These are phyloP conservation scores for Phytophthora macrochlamydospora DNA, from an alignment of 352 stramenopile genomes.

Conservation along the genomic window DNA sequence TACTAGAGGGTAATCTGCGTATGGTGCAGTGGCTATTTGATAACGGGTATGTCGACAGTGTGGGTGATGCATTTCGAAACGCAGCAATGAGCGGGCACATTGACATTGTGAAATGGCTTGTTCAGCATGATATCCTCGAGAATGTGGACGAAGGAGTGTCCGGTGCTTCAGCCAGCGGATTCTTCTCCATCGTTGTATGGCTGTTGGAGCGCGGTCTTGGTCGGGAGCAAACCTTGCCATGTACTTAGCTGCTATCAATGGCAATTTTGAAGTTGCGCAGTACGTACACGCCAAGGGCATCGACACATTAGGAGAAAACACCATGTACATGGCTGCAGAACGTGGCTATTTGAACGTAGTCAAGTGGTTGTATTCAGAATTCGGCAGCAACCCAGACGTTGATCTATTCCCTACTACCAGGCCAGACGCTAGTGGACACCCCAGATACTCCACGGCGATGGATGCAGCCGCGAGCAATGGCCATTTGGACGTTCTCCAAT, in stretches of 20 bases:
- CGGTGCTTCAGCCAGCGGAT: constrained; percentile 15
- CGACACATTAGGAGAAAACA: constrained; percentile 16
- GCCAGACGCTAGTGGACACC: constrained; percentile 11
- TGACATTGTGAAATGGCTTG: constrained; percentile 38
- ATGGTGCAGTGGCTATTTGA: constrained; percentile 31
- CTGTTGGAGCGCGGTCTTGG: constrained; percentile 24
- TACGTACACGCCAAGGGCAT: constrained; percentile 29
- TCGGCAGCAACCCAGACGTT: constrained; percentile 9
- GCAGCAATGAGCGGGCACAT: constrained; percentile 30
- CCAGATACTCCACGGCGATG: constrained; percentile 23
- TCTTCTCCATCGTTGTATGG: constrained; percentile 19
- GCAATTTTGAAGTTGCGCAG: constrained; percentile 25
- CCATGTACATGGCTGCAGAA: constrained; percentile 29
- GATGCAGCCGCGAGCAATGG: constrained; percentile 20
- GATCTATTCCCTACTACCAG: constrained; percentile 23
- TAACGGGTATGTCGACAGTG: constrained; percentile 26
- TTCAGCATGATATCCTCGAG: constrained; percentile 23
- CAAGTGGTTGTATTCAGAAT: constrained; percentile 26
- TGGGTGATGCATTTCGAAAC: constrained; percentile 26
- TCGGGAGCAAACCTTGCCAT: constrained; percentile 19
- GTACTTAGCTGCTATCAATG: constrained; percentile 30
- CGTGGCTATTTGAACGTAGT: constrained; percentile 28
- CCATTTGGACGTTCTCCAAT: constrained; percentile 31
- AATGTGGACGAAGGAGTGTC: constrained; percentile 29
- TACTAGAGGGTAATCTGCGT: constrained; percentile 25